phyloP scores from a whole-genome alignment of 2,329 filamentous ascomycete genomes.

The Leptographium radiaticola region DNA sequence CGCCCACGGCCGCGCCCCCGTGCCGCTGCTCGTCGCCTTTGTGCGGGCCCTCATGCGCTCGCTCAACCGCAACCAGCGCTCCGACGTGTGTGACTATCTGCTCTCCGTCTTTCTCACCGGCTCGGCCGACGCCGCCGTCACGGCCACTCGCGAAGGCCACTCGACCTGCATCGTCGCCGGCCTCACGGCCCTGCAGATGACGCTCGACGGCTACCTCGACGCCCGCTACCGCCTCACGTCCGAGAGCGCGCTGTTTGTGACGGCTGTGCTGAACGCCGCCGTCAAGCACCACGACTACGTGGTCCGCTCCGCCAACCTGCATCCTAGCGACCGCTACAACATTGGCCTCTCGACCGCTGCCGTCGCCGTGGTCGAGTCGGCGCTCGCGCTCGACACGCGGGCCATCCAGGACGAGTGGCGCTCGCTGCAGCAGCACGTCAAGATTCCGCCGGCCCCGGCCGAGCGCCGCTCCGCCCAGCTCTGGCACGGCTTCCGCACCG shows the following conservation, averaged over 20 bases:
- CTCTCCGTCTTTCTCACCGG: conserved; percentile 53
- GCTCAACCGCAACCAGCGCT: conserved; percentile 53
- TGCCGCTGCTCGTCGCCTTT: conserved; percentile 57
- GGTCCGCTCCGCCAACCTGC: conserved; percentile 35
- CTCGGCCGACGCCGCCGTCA: conserved; percentile 27
- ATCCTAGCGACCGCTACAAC: conserved; percentile 29
- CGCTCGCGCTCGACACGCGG: conserved; percentile 58
- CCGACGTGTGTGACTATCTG: conserved; percentile 69
- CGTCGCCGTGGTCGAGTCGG: conserved; percentile 51
- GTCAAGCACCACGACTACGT: conserved; percentile 51
- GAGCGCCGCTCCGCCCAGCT: conserved; percentile 60
- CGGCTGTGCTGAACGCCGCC: conserved; percentile 52
- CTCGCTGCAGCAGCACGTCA: conserved; percentile 44
- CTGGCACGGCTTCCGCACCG: conserved; percentile 64
- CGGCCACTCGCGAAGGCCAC: conserved; percentile 41
- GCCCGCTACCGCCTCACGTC: conserved; percentile 26
- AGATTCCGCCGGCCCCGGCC: conserved; percentile 52
- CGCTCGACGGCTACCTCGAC: conserved; percentile 39
- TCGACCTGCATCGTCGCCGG: conserved; percentile 52
- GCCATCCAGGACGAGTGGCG: conserved; percentile 56
- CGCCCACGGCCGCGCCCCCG: not conserved
- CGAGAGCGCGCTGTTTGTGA: conserved; percentile 40
- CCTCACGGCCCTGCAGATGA: conserved; percentile 44
- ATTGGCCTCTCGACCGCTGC: conserved; percentile 40
- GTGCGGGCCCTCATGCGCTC: conserved; percentile 65